These are phyloP conservation scores for Dissophora ornata DNA, from an alignment of 192 early-diverging fungal species.

Conservation along the genomic window DNA sequence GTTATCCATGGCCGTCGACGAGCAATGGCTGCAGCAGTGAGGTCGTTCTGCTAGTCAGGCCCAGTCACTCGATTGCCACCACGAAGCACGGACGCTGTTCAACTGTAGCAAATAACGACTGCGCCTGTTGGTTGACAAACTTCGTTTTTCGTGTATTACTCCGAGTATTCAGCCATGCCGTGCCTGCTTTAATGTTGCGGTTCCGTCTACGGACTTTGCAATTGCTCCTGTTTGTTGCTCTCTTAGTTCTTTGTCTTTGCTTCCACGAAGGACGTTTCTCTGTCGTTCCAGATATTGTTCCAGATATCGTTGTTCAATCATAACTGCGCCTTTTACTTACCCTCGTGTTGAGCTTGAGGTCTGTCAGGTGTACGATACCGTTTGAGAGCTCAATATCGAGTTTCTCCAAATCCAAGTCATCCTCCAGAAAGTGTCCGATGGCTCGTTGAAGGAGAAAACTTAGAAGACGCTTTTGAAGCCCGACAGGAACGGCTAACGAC, in stretches of 20 bases:
- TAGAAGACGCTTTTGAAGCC: constrained; percentile 85
- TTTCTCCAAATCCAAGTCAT: constrained; percentile 80
- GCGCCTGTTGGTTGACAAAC: background rate
- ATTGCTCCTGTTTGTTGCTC: no score
- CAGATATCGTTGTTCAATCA: background rate
- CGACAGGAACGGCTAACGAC: constrained; percentile 64
- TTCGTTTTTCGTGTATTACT: no score
- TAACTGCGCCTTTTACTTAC: constrained; percentile 63
- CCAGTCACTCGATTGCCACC: no score
- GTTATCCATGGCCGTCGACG: no score
- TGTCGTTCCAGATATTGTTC: no score
- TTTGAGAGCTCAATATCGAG: constrained; percentile 87
- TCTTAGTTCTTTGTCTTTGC: no score
- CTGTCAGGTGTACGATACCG: constrained; percentile 79
- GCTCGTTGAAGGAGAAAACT: constrained; percentile 85
- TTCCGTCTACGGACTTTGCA: no score
- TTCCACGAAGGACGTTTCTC: no score
- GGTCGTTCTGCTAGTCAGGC: no score
- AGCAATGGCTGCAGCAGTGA: no score
- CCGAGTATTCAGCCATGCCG: no score
- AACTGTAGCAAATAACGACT: background rate
- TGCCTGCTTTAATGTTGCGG: no score
- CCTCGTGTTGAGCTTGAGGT: constrained; percentile 82
- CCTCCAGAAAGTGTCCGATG: constrained; percentile 85
- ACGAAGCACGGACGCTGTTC: background rate